Evolutionary conservation across 2,329 filamentous ascomycete species (phyloP), one percentile per base, ranked within the genome.

Genomic region (Fusarium scirpi): DNA sequence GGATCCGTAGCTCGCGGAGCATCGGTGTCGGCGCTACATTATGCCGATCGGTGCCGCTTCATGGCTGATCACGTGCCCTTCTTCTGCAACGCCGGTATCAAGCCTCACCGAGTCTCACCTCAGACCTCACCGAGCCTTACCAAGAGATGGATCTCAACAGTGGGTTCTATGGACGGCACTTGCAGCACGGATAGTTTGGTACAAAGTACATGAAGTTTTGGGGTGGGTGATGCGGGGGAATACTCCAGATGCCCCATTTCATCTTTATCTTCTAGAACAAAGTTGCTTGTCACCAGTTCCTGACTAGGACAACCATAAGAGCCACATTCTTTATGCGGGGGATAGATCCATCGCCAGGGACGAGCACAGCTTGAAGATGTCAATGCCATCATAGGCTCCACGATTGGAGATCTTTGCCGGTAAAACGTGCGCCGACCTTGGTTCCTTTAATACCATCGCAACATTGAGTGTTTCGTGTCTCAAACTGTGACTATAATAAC

Each of bases 121-220:
- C 4, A 20, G 16, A 25, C 20, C 54, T 72, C 62, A 72, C 69
- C 66, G 65, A 57, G 49, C 57, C 63, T 70, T 66, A 72, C 53
- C 62, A 69, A 49, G 51, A 55, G 67, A 70, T 71, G 67, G 67
- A 70, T 71, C 63, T 70, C 67, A 65, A 56, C 67, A 43, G 67
- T 70, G 67, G 67, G 29, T 70, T 71, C 54, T 38, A 16, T 68
- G 69, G 69, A 69, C 67, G 69, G 74, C 65, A 72, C 72, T 74
- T 76, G 74, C 71, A 76, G 74, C 72, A 75, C 72, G 71, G 72
- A 76, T 75, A 58, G 70, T 66, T 58, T 67, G 70, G 74, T 75
- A 74, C 71, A 75, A 73, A 73, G 71, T 73, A 75, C 73, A 71
- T 62, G 64, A 62, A 55, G 60, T 45, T 51, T 71, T 69, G 65